Evolutionary conservation across 345 rosid species (phyloP).

Genomic region (Populus simonii): DNA sequence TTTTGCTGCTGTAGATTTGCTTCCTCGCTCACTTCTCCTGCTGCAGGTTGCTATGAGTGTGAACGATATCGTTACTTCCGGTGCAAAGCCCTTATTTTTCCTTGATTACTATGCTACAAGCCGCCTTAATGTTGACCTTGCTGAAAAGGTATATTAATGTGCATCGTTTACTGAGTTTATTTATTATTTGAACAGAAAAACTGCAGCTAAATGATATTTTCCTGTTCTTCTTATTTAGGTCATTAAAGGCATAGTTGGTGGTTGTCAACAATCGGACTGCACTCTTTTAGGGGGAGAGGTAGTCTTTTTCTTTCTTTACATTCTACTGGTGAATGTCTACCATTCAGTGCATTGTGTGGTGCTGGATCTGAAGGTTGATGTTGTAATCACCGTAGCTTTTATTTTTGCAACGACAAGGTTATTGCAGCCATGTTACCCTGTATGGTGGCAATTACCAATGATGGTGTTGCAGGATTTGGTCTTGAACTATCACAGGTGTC

Average conservation of each 20-base stretch:
- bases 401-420: background rate
- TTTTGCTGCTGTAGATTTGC: conserved; percentile 5
- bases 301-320: background rate
- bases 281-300: conserved; percentile 96
- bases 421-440: background rate
- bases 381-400: background rate
- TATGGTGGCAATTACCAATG: background rate
- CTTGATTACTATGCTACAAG: conserved; percentile 96
- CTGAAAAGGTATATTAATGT: conserved; percentile 62
- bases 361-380: background rate
- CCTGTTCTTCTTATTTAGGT: conserved; percentile 44
- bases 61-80: conserved; percentile 91
- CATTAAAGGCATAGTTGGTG: conserved; percentile 88
- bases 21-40: conserved; percentile 5
- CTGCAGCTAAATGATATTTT: background rate
- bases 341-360: background rate
- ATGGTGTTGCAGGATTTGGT: background rate
- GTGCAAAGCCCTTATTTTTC: conserved; percentile 90
- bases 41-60: conserved; percentile 95
- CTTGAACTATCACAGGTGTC: background rate
- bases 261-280: conserved; percentile 80
- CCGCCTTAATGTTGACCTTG: conserved; percentile 90
- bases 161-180: background rate
- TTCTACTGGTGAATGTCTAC: background rate
- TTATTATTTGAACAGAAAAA: background rate